Evolutionary conservation across 768 basidiomycete genomes (phyloP), one percentile per base, ranked within the genome.

Genomic region (Russula vinacea): DNA sequence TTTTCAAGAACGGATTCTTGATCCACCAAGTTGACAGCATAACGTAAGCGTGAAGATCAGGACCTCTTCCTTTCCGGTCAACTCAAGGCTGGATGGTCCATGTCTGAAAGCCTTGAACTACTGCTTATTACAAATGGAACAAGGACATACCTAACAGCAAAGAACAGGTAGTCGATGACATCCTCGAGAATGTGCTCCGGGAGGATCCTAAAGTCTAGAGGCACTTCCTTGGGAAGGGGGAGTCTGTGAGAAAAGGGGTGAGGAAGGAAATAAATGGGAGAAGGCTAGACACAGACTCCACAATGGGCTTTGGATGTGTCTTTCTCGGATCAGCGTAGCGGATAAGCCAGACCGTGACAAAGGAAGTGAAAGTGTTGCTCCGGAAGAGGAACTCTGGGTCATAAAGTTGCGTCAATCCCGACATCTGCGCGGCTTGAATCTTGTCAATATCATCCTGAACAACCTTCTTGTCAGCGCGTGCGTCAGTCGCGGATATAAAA

Each of bases 1-100:
- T 86, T 76, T 98, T 98, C 70, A 99, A 74, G 80, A 96, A 98
- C 0, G 97, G 97, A 70, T 98, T 99, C 79, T 97, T 97, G 81
- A 99, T 95, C 74, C 94, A 98, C 84, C 92, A 94, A 0, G 95
- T 96, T 42, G 92, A 94, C 7, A 88, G 85, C 65, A 99, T 77
- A 98, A 98, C 2, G 92, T 94, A 69, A 99, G 77, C 22, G 87
- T 83, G 76, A 98, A 98, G 0, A 87, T 84, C 69, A 98, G 78
- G 16, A 98, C 77, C 68, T 94, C 94, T 13, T 85, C 84, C 77
- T 92, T 95, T 51, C 94, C 94, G 0, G 88, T 80, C 55, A 91
- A 76, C 63, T 93, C 89, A 56, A 98, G 83, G 57, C 88, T 91
- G 51, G 93, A 85, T 0, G 93, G 94, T 0, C 83, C 81, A 39